Percentiles rank a stretch among this genome's conserved stretches.
Conservation (phyloP, 257 asterid species). For the Forsythia viridissima region DNA sequence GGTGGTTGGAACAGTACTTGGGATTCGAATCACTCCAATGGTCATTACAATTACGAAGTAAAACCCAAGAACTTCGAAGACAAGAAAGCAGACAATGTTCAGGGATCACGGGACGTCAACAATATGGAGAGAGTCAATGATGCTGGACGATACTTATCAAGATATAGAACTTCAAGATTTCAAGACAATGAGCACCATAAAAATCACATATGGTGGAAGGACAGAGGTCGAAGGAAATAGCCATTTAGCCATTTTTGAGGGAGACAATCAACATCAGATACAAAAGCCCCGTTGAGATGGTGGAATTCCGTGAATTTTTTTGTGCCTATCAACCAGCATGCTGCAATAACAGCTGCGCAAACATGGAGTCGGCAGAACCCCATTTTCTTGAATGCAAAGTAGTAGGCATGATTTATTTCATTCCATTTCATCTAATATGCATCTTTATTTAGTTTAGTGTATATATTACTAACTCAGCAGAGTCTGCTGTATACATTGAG, state of each 20-base stretch:
- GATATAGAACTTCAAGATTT: conserved; percentile 20
- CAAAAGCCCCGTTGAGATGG: conserved; percentile 9
- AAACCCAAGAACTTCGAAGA: conserved; percentile 15
- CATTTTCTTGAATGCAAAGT: conserved; percentile 1
- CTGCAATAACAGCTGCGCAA: conserved; percentile 35
- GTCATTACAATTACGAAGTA: neutral
- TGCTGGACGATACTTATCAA: conserved; percentile 20
- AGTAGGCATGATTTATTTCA: neutral
- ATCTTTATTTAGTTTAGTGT: conserved; percentile 4
- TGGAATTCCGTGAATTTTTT: conserved; percentile 27
- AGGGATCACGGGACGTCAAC: conserved; percentile 1
- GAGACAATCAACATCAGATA: conserved; percentile 1
- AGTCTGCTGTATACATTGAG: conserved; percentile 3
- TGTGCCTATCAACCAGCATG: conserved; percentile 23
- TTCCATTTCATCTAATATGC: conserved; percentile 16
- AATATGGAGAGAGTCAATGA: conserved; percentile 2
- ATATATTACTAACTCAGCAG: neutral
- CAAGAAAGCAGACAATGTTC: conserved; percentile 18
- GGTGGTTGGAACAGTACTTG: conserved; percentile 32
- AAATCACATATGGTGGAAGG: conserved; percentile 15
- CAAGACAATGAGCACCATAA: conserved; percentile 12
- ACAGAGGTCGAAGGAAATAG: conserved; percentile 15
- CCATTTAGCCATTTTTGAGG: conserved; percentile 17
- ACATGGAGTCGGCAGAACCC: neutral
- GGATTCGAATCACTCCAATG: conserved; percentile 18